Evolutionary conservation across 345 rosid genomes (phyloP).

Genomic region (Psidium guajava): DNA sequence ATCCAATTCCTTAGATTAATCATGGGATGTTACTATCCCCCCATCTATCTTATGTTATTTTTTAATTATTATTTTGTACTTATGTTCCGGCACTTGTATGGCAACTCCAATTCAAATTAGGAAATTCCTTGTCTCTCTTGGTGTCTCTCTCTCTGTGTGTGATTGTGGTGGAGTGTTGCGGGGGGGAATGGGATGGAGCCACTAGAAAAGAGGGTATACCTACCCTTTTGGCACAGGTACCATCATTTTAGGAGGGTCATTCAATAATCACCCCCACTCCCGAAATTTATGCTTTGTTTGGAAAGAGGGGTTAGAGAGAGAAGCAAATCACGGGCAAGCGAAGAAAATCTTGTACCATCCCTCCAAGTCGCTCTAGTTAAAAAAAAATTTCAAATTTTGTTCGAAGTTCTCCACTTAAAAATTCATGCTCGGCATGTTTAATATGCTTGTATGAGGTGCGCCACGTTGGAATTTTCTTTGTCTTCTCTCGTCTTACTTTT

Average conservation of each 20-base stretch:
- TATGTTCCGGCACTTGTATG: background rate
- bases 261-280: background rate
- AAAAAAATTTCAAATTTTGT: background rate
- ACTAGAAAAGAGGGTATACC: conserved; percentile 3
- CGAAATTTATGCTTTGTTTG: background rate
- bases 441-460: background rate
- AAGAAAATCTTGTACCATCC: background rate
- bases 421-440: background rate
- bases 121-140: background rate
- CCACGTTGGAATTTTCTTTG: background rate
- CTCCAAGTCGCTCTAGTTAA: background rate
- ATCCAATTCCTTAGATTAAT: background rate
- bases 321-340: background rate
- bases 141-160: background rate
- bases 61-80: no score
- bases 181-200: background rate
- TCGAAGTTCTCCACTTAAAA: background rate
- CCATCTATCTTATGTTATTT: background rate
- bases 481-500: background rate
- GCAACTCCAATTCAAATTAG: background rate
- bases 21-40: background rate
- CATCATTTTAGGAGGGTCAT: background rate
- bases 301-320: background rate
- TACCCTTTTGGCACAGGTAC: background rate
- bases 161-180: background rate